Percentiles rank a stretch among this genome's conserved stretches.
Evolutionary conservation across 208 protist genomes (phyloP).

Genomic region (Entamoeba histolytica): DNA sequence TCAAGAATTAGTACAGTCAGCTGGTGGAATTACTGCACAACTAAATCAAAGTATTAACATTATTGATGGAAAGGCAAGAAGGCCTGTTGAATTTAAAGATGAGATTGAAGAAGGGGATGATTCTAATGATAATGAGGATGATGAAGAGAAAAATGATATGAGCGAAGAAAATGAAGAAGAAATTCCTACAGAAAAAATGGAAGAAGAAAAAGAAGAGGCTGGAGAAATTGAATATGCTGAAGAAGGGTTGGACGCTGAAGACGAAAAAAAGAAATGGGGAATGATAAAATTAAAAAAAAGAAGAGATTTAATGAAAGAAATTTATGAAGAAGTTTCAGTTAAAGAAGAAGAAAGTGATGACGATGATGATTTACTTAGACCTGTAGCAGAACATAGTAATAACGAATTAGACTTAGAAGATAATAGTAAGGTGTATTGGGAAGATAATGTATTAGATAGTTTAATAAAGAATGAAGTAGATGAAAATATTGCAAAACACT

Average conservation of each 20-base stretch:
- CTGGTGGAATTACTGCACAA: constrained; percentile 34
- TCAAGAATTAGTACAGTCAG: background rate
- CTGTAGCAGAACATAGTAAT: constrained; percentile 9
- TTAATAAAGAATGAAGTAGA: background rate
- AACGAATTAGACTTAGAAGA: constrained; percentile 16
- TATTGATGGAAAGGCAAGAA: constrained; percentile 34
- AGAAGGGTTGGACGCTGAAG: background rate
- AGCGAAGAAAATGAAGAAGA: background rate
- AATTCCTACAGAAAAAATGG: background rate
- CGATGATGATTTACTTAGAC: constrained; percentile 37
- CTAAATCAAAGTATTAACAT: constrained; percentile 25
- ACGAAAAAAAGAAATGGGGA: background rate
- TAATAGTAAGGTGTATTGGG: background rate
- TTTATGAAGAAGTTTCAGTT: constrained; percentile 8
- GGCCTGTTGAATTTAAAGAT: constrained; percentile 18
- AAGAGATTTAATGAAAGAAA: background rate
- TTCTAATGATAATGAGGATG: constrained; percentile 17
- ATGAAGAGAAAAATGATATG: background rate
- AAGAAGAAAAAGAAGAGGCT: background rate
- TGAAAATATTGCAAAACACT: constrained; percentile 7
- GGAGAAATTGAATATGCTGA: background rate
- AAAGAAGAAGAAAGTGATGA: constrained; percentile 31
- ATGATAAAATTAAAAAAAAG: background rate
- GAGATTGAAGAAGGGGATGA: constrained; percentile 57
- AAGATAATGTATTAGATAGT: background rate